A percentile compares a stretch with the other conserved stretches of the same genome.
These are phyloP conservation scores for Malassezia japonica DNA, from an alignment of 1,284 basidiomycete species.

Conservation along the genomic window DNA sequence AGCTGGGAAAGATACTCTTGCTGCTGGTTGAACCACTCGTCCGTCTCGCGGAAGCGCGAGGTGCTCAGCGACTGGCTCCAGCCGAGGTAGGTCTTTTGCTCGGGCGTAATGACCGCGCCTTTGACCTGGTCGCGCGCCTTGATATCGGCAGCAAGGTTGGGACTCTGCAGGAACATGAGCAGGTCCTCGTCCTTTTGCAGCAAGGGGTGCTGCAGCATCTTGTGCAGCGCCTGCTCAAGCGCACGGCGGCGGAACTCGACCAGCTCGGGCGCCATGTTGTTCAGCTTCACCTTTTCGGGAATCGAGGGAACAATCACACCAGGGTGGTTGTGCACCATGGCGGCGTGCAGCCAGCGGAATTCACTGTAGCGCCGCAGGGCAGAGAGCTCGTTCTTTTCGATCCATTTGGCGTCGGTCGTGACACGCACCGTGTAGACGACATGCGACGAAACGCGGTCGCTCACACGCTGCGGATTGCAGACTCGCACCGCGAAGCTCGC, in stretches of 20 bases:
- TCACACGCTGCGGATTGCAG: slow-evolving; percentile 43
- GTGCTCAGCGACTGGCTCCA: slow-evolving; percentile 51
- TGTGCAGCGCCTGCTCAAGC: slow-evolving; percentile 49
- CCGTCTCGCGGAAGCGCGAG: slow-evolving; percentile 78
- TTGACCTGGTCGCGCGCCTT: slow-evolving; percentile 58
- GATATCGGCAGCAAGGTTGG: slow-evolving; percentile 49
- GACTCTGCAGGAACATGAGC: slow-evolving; percentile 49
- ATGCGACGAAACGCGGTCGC: slow-evolving; percentile 43
- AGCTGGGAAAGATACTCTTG: slow-evolving; percentile 76
- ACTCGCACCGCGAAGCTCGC: slow-evolving; percentile 34
- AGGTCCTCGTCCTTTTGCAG: slow-evolving; percentile 51
- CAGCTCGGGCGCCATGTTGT: slow-evolving; percentile 49
- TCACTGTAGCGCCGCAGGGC: slow-evolving; percentile 91
- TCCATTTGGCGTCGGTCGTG: slow-evolving; percentile 27
- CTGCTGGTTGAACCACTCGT: slow-evolving; percentile 94
- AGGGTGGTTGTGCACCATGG: slow-evolving; percentile 79
- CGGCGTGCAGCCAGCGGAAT: slow-evolving; percentile 92
- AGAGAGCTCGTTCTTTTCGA: slow-evolving; percentile 48
- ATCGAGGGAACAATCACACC: slow-evolving; percentile 93
- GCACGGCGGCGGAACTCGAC: slow-evolving; percentile 50
- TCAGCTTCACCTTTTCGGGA: slow-evolving; percentile 84
- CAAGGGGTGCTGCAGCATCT: slow-evolving; percentile 50
- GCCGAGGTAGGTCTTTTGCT: slow-evolving; percentile 41
- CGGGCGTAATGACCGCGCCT: slow-evolving; percentile 40
- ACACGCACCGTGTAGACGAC: slow-evolving; percentile 51